Conservation (phyloP, 805 yeast genomes). For the Tetrapisispora pingtungensis region DNA sequence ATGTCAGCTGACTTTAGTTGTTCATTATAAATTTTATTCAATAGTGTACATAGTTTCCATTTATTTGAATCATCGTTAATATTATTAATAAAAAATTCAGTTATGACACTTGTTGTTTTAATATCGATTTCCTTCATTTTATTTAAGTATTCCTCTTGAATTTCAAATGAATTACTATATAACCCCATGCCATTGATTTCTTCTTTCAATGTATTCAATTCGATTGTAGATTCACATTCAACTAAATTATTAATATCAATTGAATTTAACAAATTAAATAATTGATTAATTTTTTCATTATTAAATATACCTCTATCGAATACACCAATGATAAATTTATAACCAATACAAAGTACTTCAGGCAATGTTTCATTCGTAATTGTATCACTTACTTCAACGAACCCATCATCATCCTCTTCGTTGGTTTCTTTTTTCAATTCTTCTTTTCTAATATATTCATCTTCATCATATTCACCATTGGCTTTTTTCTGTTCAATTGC, state of each 20-base stretch:
- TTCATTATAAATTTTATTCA: not conserved
- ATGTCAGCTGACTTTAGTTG: not conserved
- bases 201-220: not conserved
- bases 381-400: constrained; percentile 22
- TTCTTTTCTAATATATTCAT: not conserved
- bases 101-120: not conserved
- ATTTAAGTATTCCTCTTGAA: not conserved
- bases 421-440: not conserved
- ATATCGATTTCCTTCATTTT: not conserved
- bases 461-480: not conserved
- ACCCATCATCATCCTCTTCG: constrained; percentile 10
- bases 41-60: not conserved
- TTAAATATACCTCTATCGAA: not conserved
- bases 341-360: constrained; percentile 13
- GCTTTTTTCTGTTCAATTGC: not conserved
- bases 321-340: not conserved
- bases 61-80: not conserved
- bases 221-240: not conserved
- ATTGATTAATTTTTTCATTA: not conserved
- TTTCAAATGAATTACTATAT: not conserved
- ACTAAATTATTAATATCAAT: not conserved
- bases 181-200: not conserved
- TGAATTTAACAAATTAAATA: not conserved
- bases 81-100: not conserved
- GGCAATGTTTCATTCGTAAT: constrained; percentile 16